Percentiles rank a stretch among this genome's conserved stretches.
These are phyloP conservation scores for Teunomyces tritomae DNA, from an alignment of 805 yeast genomes.

Conservation along the genomic window DNA sequence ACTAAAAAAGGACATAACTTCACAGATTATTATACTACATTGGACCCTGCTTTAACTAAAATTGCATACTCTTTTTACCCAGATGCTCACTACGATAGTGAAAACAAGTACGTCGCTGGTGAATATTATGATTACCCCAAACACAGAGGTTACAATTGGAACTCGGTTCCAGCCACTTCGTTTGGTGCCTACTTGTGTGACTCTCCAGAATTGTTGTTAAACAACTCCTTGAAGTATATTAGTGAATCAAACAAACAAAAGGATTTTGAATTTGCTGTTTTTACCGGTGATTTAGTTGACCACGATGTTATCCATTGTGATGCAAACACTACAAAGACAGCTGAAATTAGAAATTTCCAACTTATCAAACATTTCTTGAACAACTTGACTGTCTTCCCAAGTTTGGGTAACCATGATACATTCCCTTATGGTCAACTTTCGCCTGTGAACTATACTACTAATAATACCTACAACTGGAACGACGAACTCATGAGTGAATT, in stretches of 20 bases:
- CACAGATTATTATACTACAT: conserved; percentile 24
- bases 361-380: conserved; percentile 53
- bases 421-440: conserved; percentile 73
- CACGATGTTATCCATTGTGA: conserved; percentile 55
- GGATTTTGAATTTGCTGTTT: conserved; percentile 57
- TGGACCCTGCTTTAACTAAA: conserved; percentile 11
- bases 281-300: conserved; percentile 75
- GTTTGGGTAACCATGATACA: conserved; percentile 70
- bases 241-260: conserved; percentile 31
- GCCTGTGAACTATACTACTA: conserved; percentile 34
- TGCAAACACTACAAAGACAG: conserved; percentile 63
- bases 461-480: conserved; percentile 36
- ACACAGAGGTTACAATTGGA: conserved; percentile 26
- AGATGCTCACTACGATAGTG: conserved; percentile 27
- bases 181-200: conserved; percentile 67
- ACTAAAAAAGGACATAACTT: conserved; percentile 24
- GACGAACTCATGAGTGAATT: conserved; percentile 35
- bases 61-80: conserved; percentile 27
- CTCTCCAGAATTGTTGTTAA: conserved; percentile 60
- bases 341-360: conserved; percentile 67
- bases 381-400: conserved; percentile 57
- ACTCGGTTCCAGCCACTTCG: conserved; percentile 53
- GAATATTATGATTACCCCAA: conserved; percentile 31
- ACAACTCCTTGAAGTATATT: conserved; percentile 51
- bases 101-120: conserved; percentile 27